A percentile compares a stretch with the other conserved stretches of the same genome.
Conservation (phyloP, 1,139 yeast species). For the Blastobotrys apis region DNA sequence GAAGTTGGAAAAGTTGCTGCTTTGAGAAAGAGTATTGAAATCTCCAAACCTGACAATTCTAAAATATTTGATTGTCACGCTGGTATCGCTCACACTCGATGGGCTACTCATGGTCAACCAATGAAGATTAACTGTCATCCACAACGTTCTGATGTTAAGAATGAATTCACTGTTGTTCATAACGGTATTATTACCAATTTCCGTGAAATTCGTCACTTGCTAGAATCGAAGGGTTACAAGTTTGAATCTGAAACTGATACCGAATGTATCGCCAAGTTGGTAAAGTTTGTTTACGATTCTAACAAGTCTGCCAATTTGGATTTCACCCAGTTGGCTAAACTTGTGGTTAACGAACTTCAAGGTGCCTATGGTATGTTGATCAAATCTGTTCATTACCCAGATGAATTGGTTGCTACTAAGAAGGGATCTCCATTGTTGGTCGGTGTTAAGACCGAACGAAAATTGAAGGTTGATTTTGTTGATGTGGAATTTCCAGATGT, state of each 20-base stretch:
- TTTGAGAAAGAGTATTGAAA: conserved; percentile 63
- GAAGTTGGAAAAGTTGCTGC: conserved; percentile 89
- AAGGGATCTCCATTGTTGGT: conserved; percentile 96
- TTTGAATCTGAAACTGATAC: conserved; percentile 97
- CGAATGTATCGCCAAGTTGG: conserved; percentile 93
- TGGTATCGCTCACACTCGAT: conserved; percentile 98
- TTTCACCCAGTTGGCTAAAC: conserved; percentile 87
- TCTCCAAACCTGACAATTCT: conserved; percentile 46
- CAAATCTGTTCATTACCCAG: conserved; percentile 87
- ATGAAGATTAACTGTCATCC: conserved; percentile 88
- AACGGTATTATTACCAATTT: conserved; percentile 98
- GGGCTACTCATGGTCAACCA: conserved; percentile 99
- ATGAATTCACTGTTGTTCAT: conserved; percentile 90
- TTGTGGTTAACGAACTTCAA: conserved; percentile 87
- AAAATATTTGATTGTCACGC: conserved; percentile 78
- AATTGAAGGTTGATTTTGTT: conserved; percentile 94
- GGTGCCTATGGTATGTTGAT: conserved; percentile 97
- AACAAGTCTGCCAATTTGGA: conserved; percentile 72
- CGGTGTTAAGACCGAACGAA: conserved; percentile 94
- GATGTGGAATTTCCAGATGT: conserved; percentile 93
- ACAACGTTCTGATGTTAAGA: conserved; percentile 76
- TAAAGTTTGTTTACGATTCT: conserved; percentile 84
- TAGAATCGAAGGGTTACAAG: conserved; percentile 69
- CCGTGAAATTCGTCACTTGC: conserved; percentile 80
- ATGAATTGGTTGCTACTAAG: conserved; percentile 95